Percentiles rank a stretch among this genome's conserved stretches.
These are phyloP conservation scores for Colletotrichum sojae DNA, from an alignment of 2,329 filamentous ascomycete genomes.

Conservation along the genomic window DNA sequence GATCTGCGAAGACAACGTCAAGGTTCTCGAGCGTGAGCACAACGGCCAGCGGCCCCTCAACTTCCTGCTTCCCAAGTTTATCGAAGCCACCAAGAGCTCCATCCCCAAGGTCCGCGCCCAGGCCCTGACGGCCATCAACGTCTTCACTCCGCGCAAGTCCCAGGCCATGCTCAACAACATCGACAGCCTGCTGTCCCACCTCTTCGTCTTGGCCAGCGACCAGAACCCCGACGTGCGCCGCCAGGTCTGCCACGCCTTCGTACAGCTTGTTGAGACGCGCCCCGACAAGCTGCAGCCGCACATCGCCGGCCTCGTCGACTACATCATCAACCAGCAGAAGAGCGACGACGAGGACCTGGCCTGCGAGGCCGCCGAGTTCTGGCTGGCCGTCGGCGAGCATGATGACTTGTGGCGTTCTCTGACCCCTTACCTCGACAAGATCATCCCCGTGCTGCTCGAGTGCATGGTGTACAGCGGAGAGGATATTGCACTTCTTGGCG, in stretches of 20 bases:
- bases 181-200: conserved; percentile 83
- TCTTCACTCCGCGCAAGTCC: conserved; percentile 89
- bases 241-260: conserved; percentile 94
- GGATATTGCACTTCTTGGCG: conserved; percentile 87
- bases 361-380: conserved; percentile 96
- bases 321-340: conserved; percentile 91
- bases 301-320: conserved; percentile 89
- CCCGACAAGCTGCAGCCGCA: conserved; percentile 93
- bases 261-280: conserved; percentile 89
- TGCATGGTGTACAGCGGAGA: conserved; percentile 98
- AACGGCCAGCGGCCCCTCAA: conserved; percentile 89
- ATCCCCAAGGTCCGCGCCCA: conserved; percentile 83
- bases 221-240: conserved; percentile 85
- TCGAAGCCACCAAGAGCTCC: conserved; percentile 85
- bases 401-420: conserved; percentile 82
- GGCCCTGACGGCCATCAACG: conserved; percentile 88
- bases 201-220: conserved; percentile 87
- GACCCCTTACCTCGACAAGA: conserved; percentile 83
- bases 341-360: conserved; percentile 91
- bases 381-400: conserved; percentile 94
- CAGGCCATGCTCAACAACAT: conserved; percentile 85
- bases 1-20: conserved; percentile 96
- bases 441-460: conserved; percentile 90
- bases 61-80: conserved; percentile 90
- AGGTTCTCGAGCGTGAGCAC: conserved; percentile 87